These are phyloP conservation scores for Puccinia polysora DNA, from an alignment of 1,284 basidiomycete species.

Conservation along the genomic window DNA sequence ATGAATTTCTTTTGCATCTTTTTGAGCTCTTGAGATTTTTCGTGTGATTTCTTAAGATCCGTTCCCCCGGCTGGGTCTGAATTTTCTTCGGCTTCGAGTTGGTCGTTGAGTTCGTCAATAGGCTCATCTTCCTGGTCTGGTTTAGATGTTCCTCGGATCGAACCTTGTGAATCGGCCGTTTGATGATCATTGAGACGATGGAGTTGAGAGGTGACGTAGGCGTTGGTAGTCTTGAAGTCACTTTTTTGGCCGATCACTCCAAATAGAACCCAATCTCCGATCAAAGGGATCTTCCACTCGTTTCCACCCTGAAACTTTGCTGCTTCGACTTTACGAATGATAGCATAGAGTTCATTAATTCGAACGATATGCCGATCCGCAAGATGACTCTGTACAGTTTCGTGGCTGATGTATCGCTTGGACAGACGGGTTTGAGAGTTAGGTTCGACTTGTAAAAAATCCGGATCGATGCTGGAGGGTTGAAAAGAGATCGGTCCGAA, in stretches of 20 bases:
- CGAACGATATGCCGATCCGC: conserved; percentile 77
- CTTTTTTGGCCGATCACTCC: conserved; percentile 81
- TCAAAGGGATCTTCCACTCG: conserved; percentile 81
- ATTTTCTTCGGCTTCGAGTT: conserved; percentile 44
- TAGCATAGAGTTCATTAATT: conserved; percentile 79
- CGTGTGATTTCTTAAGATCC: conserved; percentile 45
- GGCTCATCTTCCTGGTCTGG: conserved; percentile 20
- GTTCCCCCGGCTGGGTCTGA: conserved; percentile 45
- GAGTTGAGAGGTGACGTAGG: conserved; percentile 35
- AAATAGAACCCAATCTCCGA: conserved; percentile 84
- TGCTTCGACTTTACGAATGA: conserved; percentile 68
- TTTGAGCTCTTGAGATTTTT: conserved; percentile 49
- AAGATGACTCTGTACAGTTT: conserved; percentile 74
- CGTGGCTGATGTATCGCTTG: conserved; percentile 70
- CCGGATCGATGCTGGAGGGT: conserved; percentile 64
- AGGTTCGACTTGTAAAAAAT: conserved; percentile 73
- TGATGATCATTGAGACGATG: neutral
- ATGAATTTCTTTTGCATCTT: conserved; percentile 56
- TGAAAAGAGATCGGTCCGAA: conserved; percentile 68
- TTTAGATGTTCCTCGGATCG: neutral
- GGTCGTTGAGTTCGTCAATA: conserved; percentile 8
- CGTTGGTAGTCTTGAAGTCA: conserved; percentile 61
- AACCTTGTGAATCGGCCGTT: conserved; percentile 2
- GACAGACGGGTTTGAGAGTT: conserved; percentile 78
- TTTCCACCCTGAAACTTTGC: conserved; percentile 57